Evolutionary conservation across 2,329 filamentous ascomycete genomes (phyloP).

Genomic region (Gaeumannomyces tritici): DNA sequence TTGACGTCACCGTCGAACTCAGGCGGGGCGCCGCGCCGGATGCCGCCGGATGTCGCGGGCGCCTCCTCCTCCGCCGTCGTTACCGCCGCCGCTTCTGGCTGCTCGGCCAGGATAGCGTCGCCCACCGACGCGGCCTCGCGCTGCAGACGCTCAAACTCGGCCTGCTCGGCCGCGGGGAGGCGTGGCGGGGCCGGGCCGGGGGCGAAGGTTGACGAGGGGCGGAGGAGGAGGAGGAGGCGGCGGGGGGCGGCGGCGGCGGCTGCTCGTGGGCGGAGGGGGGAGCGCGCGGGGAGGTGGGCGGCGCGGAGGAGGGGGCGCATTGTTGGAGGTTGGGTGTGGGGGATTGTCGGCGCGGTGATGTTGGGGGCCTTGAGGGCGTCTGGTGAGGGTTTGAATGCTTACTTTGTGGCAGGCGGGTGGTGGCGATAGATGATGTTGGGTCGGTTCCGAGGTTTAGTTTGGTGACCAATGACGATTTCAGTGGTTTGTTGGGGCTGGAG

Average conservation of each 20-base stretch:
- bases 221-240: neutral
- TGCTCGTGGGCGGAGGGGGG: no score
- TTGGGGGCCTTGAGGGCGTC: neutral
- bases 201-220: constrained; percentile 29
- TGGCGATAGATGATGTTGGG: neutral
- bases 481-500: no score
- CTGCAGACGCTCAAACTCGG: constrained; percentile 82
- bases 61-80: constrained; percentile 5
- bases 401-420: neutral
- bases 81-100: constrained; percentile 2
- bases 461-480: neutral
- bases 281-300: no score
- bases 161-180: constrained; percentile 80
- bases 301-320: neutral
- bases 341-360: neutral
- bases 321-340: neutral
- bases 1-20: constrained; percentile 92
- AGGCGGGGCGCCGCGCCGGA: constrained; percentile 68
- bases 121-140: constrained; percentile 36
- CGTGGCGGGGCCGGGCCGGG: constrained; percentile 66
- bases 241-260: no score
- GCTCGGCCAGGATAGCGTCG: constrained; percentile 11
- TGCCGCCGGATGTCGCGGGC: constrained; percentile 34
- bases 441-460: neutral
- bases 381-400: no score